These are phyloP conservation scores for Uronychia setigera DNA, from an alignment of 73 alveolate genomes.

Conservation along the genomic window DNA sequence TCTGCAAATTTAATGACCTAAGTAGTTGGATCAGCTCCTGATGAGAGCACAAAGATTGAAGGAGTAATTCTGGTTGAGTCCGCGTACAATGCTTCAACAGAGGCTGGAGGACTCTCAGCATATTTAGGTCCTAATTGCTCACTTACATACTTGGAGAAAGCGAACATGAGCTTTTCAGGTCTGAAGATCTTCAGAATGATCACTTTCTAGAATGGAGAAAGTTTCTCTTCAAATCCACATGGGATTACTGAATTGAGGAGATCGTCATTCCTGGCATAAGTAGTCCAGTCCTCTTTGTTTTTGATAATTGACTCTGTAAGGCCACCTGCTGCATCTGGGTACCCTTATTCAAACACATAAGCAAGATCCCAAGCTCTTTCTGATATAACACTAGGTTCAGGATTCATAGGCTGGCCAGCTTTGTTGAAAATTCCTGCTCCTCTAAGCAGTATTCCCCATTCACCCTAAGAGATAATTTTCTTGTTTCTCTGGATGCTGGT, in stretches of 20 bases:
- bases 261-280: conserved; percentile 49
- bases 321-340: conserved; percentile 71
- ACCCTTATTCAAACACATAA: conserved; percentile 73
- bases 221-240: conserved; percentile 39
- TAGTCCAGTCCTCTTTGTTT: conserved; percentile 79
- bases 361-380: conserved; percentile 95
- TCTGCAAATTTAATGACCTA: conserved; percentile 88
- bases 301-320: conserved; percentile 69
- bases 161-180: conserved; percentile 91
- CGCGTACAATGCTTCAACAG: conserved; percentile 93
- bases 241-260: conserved; percentile 37
- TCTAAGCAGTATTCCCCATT: conserved; percentile 79
- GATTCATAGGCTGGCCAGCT: conserved; percentile 91
- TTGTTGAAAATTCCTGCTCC: conserved; percentile 95
- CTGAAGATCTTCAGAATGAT: conserved; percentile 87
- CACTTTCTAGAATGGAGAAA: conserved; percentile 50
- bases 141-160: conserved; percentile 86
- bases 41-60: conserved; percentile 94
- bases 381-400: conserved; percentile 83
- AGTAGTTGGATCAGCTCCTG: conserved; percentile 99
- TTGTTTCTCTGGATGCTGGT: conserved; percentile 87
- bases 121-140: conserved; percentile 89
- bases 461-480: conserved; percentile 52
- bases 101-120: conserved; percentile 90
- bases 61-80: conserved; percentile 98